Evolutionary conservation across 139 green algal genomes (phyloP).

Genomic region (Chloropicon primus): DNA sequence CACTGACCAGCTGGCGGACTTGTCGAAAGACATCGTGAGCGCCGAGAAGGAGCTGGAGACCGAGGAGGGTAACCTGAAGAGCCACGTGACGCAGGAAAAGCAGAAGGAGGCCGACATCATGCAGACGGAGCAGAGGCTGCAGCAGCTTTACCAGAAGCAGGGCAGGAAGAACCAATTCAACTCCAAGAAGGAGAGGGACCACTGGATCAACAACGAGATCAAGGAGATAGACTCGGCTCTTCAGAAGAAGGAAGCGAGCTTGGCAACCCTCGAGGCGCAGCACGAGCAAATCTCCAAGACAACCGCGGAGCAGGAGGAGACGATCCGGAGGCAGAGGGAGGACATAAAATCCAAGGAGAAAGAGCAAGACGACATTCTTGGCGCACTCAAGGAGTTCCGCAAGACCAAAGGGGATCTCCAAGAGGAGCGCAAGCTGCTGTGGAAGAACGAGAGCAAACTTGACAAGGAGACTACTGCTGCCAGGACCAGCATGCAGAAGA

Average conservation of each 20-base stretch:
- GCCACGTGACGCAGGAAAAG: constrained; percentile 7
- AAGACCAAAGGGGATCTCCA: neutral
- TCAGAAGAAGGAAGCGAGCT: constrained; percentile 8
- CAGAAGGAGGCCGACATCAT: constrained; percentile 10
- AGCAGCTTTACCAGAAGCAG: constrained; percentile 59
- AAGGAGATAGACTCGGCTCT: constrained; percentile 15
- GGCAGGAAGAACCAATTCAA: constrained; percentile 46
- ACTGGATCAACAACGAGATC: constrained; percentile 46
- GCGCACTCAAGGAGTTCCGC: neutral
- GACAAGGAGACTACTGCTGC: neutral
- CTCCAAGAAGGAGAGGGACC: constrained; percentile 53
- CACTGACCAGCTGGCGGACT: constrained; percentile 16
- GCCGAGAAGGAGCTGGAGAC: constrained; percentile 8
- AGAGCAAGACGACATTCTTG: neutral
- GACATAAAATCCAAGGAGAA: neutral
- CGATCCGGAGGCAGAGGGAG: constrained; percentile 10
- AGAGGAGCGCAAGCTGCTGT: neutral
- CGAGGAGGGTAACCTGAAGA: neutral
- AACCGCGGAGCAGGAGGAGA: constrained; percentile 6
- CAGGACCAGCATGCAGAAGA: neutral
- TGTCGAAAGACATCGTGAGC: constrained; percentile 16
- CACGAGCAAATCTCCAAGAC: neutral
- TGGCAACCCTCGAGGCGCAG: neutral
- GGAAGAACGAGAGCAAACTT: neutral
- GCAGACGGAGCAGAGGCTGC: constrained; percentile 13